Base-by-base conservation (phyloP, 768 basidiomycete species). In the Mycena pura region DNA sequence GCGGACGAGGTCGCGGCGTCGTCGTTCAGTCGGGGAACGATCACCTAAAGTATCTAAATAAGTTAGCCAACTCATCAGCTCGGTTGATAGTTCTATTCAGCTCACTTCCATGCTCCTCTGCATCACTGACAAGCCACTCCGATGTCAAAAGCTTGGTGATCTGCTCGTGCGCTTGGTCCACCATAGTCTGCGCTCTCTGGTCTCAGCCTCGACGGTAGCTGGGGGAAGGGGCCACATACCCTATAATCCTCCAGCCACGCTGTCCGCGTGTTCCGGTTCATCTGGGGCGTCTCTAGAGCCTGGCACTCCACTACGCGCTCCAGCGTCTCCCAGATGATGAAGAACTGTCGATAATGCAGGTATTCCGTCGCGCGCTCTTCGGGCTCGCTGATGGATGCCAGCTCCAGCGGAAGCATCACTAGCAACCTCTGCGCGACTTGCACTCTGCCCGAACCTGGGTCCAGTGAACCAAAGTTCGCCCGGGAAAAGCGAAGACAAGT, bases 291-390 rank as follows among this genome's bases (percentile, higher is more conserved):
- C 60, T 89, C 86, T 51, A 84, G 67, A 3, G 86, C 77, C 69
- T 87, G 83, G 52, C 80, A 85, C 62, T 89, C 86, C 9, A 83
- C 82, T 13, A 91, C 85, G 2, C 81, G 75, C 40, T 85, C 85
- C 34, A 92, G 72, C 27, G 82, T 79, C 44, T 86, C 87, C 89
- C 91, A 91, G 10, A 90, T 85, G 19, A 77, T 76, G 73, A 95
- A 92, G 73, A 94, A 92, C 67, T 91, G 87, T 55, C 87, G 79
- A 53, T 92, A 93, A 65, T 94, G 90, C 43, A 93, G 73, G 65
- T 89, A 92, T 72, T 92, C 91, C 8, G 85, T 87, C 22, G 88
- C 86, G 52, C 81, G 80, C 60, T 89, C 89, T 65, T 93, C 89
- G 0, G 90, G 88, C 24, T 86, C 85, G n/a, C 74, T 73, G 40